Evolutionary conservation across 768 basidiomycete genomes (phyloP), one percentile per base, ranked within the genome.

Genomic region (Amanita rimosa): DNA sequence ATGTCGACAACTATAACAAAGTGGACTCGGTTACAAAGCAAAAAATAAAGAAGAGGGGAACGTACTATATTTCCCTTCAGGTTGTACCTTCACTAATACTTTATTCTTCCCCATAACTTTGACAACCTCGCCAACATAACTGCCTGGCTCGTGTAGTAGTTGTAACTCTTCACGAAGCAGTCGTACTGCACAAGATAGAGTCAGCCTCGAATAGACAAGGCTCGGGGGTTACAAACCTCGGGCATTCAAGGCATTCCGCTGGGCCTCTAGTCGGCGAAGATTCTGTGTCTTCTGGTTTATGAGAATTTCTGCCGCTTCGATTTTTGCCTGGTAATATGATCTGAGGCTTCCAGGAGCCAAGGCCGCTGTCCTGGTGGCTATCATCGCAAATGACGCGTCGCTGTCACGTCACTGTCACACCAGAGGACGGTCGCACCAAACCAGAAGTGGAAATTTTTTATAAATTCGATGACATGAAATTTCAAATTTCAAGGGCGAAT

Each of bases 101-200:
- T 96, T 97, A 65, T 83, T 98, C 84, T 97, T 97, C 48, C 94
- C 92, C 96, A 98, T 99, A 5, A 96, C 85, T 67, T 95, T 98
- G 56, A 97, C 85, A 10, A 98, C 82, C 67, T 98, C 96, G 6
- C 96, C 96, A 35, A 99, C 94, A 67, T 98, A 97, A 61, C 86
- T 90, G 22, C 93, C 95, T 0, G 96, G 93, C 60, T 98, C 95
- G 54, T 93, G 92, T 6, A 96, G 71, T 10, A 94, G 71, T 59
- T 93, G 93, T 2, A 98, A 70, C 66, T 95, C 95, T 64, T 99
- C 95, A 35, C 94, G 65, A 29, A 98, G 71, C 8, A 98, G 65
- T 41, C 95, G 75, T 22, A 99, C 95, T 96, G 42, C 22, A 40
- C 6, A 26, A 11, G 26, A 35, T n/a, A 44, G 14, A n/a, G 34